Base-by-base conservation (phyloP, 257 asterid species). In the Solanum medicagineum region DNA sequence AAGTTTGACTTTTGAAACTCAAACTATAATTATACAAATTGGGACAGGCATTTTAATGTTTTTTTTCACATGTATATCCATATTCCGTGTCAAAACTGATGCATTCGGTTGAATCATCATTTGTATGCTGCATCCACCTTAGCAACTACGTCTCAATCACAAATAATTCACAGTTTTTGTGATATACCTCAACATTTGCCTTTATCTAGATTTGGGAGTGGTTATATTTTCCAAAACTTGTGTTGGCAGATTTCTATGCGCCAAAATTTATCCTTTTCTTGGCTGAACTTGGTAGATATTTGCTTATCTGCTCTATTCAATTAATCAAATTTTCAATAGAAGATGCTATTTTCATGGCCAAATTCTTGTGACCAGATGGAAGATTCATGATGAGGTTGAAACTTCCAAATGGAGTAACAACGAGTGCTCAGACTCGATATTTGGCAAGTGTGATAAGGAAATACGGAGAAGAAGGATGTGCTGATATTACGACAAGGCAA, bases 301-400 rank as follows among this genome's bases (percentile, higher is more conserved):
- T 47, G 5, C 44, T 24, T 4, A 22, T n/a, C 6, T 10, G 2
- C 49, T 29, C 49, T 32, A 36, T 68, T 32, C 3, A 14, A 7
- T 14, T 16, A 66, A 8, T 29, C 63, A 12, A 29, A n/a, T 17
- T 16, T 8, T 8, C 15, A 69, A 32, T 36, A 32, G 6, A 69
- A 15, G 62, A 77, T 16, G 15, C 49, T 45, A n/a, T 77, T 56
- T 49, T n/a, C 70, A 45, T 62, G 24, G 63, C 45, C 44, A 40
- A 62, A 83, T 44, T 16, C 63, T 3, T 26, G 36, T 86, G 57
- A 83, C 13, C 91, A 96, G 99, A 95, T 88, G 99, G 98, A 26
- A 87, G 99, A 66, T 96, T 96, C 89, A 96, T 96, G 99, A 95
- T 96, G 99, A 92, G 99, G 74, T 88, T 96, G 71, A 96, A 96